These are phyloP conservation scores for Micractinium sp. DNA, from an alignment of 139 green algal genomes.

Conservation along the genomic window DNA sequence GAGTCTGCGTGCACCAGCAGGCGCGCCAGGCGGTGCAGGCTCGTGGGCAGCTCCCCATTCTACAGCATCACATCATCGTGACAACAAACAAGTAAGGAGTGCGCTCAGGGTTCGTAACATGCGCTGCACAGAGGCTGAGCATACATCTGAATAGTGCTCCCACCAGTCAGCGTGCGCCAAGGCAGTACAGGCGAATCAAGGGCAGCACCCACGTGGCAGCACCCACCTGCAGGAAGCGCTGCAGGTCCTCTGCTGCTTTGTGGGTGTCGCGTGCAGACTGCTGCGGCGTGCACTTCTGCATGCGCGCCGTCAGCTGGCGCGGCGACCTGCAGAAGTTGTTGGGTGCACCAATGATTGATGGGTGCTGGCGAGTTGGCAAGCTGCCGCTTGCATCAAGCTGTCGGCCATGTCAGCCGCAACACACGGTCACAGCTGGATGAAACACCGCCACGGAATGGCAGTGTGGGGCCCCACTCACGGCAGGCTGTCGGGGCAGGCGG, in stretches of 20 bases:
- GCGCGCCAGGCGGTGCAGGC: slow-evolving; percentile 15
- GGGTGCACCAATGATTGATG: neutral
- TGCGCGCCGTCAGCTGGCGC: neutral
- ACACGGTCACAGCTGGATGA: neutral
- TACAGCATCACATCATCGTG: neutral
- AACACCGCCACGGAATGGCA: neutral
- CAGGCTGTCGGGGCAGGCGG: neutral
- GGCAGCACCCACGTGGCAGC: neutral
- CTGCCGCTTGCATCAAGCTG: neutral
- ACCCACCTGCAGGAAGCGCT: slow-evolving; percentile 14
- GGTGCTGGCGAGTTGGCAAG: neutral
- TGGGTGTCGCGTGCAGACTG: neutral
- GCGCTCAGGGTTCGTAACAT: neutral
- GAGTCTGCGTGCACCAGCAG: slow-evolving; percentile 19
- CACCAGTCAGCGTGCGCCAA: neutral
- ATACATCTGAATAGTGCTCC: neutral
- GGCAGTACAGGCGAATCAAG: neutral
- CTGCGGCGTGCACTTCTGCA: neutral
- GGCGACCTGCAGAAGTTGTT: neutral
- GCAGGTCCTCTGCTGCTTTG: neutral
- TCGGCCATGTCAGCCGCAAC: neutral
- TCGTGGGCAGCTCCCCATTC: slow-evolving; percentile 19
- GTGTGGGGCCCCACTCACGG: neutral
- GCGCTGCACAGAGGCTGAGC: neutral
- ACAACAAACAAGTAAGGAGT: neutral